Evolutionary conservation across 2,329 filamentous ascomycete species (phyloP), one percentile per base, ranked within the genome.

Genomic region (Ophiostoma fasciatum): DNA sequence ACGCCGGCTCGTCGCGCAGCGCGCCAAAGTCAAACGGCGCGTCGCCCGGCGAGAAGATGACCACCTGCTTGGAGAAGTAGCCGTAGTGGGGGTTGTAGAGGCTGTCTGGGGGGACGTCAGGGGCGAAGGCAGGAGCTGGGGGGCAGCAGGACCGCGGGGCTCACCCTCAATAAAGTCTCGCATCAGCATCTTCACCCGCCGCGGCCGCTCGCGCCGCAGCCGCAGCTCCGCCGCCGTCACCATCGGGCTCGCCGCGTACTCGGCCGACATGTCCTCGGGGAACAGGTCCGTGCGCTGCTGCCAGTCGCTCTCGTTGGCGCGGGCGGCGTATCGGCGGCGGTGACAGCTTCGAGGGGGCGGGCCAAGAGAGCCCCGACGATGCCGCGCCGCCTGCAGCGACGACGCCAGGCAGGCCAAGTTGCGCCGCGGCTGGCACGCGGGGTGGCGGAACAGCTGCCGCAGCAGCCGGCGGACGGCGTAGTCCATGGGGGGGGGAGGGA

Each of bases 141-240:
- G 3, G 15, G 15, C 7, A 28, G 15, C 20, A 31, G n/a, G 5
- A 6, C 27, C 5, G 7, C 4, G 4, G 1, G 22, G 54, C 56
- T 46, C 52, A 85, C 82, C 87, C 57, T 98, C 90, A 52, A 98
- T 90, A 53, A 98, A 98, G 65, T 98, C 92, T 46, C 92, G 73
- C 54, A 92, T 82, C 51, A 94, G 62, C 90, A 98, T 98, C 71
- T 94, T 94, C 46, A 94, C 87, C 55, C 81, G 71, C 51, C 72
- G 73, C 30, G 90, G 90, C 50, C 90, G 67, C 52, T 93, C 78
- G 36, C 63, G 76, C 36, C 81, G 69, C 46, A 59, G 63, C 46
- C 78, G 76, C 46, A 98, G 62, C 42, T 84, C 77, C 45, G 79
- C 68, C n/a, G 84, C 73, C 8, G 85, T 93, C 33, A 98, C 80